Percentiles rank a stretch among this genome's conserved stretches.
These are phyloP conservation scores for Saccharum hybrid DNA, from an alignment of 202 grass and related monocot genomes.

Conservation along the genomic window DNA sequence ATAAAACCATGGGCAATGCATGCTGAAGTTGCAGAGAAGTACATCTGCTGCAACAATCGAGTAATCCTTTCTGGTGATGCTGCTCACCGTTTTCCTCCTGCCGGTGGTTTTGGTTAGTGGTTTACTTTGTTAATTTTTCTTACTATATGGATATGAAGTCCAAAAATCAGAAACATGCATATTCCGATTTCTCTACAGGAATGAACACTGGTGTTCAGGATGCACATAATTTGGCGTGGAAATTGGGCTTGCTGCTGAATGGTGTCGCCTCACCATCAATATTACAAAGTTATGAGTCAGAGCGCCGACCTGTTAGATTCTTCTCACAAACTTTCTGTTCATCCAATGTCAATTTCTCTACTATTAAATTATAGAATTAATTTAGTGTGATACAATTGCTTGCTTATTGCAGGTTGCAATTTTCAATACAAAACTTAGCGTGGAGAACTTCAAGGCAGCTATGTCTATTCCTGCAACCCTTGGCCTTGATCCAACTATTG, in stretches of 20 bases:
- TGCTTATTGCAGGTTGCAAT: constrained; percentile 78
- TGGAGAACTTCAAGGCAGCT: constrained; percentile 92
- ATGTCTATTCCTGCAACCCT: constrained; percentile 90
- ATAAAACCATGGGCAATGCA: constrained; percentile 99
- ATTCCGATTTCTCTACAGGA: constrained; percentile 58
- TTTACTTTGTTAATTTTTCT: constrained; percentile 20
- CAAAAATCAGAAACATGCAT: constrained; percentile 32
- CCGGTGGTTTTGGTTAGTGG: constrained; percentile 85
- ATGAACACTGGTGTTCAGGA: constrained; percentile 99
- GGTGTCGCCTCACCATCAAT: constrained; percentile 67
- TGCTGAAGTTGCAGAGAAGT: constrained; percentile 96
- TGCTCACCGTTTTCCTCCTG: constrained; percentile 91
- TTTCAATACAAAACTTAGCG: constrained; percentile 84
- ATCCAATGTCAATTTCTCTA: constrained; percentile 9
- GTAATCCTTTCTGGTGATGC: constrained; percentile 90
- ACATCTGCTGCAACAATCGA: constrained; percentile 61
- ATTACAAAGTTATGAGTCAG: constrained; percentile 80
- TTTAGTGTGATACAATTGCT: constrained; percentile 33
- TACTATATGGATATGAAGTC: constrained; percentile 5
- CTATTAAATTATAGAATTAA: constrained; percentile 25
- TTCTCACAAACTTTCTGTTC: constrained; percentile 43
- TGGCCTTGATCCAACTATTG: constrained; percentile 91
- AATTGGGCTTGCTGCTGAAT: constrained; percentile 68
- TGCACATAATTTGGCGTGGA: constrained; percentile 97
- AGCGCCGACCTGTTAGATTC: constrained; percentile 78